A percentile compares a stretch with the other conserved stretches of the same genome.
Conservation (phyloP, 352 stramenopile genomes). For the Phytopythium sindhum region DNA sequence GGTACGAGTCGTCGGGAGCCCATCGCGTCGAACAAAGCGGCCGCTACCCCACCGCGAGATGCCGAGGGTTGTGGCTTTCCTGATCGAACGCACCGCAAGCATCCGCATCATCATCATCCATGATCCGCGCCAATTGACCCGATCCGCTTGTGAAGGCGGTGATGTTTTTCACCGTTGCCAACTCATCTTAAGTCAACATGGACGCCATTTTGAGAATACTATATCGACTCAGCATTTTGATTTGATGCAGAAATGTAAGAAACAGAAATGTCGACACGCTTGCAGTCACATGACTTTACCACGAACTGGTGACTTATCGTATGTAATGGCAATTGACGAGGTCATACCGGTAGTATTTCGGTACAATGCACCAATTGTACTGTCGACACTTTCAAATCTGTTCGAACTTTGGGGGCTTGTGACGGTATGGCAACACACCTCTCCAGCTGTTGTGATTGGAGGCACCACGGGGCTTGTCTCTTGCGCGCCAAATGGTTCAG, state of each 20-base stretch:
- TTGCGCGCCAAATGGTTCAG: not conserved
- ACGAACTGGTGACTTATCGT: no score
- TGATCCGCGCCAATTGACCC: not conserved
- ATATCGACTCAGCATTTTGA: no score
- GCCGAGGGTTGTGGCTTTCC: not conserved
- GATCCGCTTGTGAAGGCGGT: no score
- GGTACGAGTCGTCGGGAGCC: not conserved
- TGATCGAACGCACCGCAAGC: not conserved
- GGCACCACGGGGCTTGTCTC: not conserved
- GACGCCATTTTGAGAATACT: no score
- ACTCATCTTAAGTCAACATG: no score
- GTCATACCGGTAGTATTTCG: not conserved
- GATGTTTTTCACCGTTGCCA: no score
- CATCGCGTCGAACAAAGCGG: not conserved
- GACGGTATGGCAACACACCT: not conserved
- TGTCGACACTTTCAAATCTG: not conserved
- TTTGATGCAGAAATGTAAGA: no score
- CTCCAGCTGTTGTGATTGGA: not conserved
- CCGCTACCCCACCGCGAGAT: not conserved
- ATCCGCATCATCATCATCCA: not conserved
- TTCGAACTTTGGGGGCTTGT: not conserved
- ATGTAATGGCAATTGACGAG: no score
- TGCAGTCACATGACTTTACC: no score
- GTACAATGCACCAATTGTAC: not conserved
- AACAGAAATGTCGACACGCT: no score